Base-by-base conservation (phyloP, 805 yeast species). In the Starmerella potacharoeniae region DNA sequence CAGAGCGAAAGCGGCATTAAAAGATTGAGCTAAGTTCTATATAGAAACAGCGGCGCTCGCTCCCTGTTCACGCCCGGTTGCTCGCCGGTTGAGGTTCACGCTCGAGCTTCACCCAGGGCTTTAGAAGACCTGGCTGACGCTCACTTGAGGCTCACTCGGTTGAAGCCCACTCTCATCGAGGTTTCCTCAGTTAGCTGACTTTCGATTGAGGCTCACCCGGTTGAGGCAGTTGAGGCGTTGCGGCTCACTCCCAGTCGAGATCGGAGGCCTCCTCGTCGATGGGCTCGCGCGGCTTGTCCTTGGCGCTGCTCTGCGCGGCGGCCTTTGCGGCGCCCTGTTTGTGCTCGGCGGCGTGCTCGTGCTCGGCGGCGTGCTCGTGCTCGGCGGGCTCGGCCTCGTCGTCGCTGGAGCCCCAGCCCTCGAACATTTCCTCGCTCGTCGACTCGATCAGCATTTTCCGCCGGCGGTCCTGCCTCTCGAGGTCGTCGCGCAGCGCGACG, bases 381-480 rank as follows among this genome's bases (percentile, higher is more conserved):
- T 40, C 43, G 29, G n/a, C 43, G 29, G n/a, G 22, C 29, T 40
- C 43, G 13, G n/a, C 9, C 29, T 50, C 58, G 22, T 52, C 65
- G 29, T 57, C 65, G 34, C 58, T 51, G 46, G 59, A 51, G 11
- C 64, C 78, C 58, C 80, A 82, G 16, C 77, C 81, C 6, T 74
- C 77, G 8, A 69, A 71, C 47, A 31, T 31, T 29, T 36, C 41
- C 9, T 66, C 69, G 7, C 65, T 64, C 51, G 71, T 71, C 55
- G 69, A 71, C 36, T 76, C 71, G 46, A 86, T 71, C 54, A 86
- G 72, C 60, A 77, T 76, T 68, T 82, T 83, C 65, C 95, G 76
- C 65, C 80, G 75, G 63, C 72, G 71, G 63, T 88, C 95, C 62
- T 78, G 82, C 47, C 76, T 75, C 43, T 77, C 73, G 22, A 87